A percentile compares a stretch with the other conserved stretches of the same genome.
These are phyloP conservation scores for Discostella stelligeroides DNA, from an alignment of 108 stramenopile genomes.

Conservation along the genomic window DNA sequence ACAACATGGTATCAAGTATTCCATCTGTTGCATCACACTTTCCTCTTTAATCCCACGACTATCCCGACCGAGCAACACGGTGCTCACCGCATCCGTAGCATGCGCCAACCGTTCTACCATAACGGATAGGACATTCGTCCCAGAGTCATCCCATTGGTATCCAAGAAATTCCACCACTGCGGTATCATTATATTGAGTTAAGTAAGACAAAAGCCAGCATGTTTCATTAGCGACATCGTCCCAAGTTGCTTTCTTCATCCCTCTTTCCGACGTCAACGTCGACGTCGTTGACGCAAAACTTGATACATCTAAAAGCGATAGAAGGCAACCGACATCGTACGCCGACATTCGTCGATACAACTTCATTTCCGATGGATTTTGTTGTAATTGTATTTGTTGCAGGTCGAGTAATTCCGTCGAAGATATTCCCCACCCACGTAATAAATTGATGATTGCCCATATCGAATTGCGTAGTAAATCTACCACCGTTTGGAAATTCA, in stretches of 20 bases:
- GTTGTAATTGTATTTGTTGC: background rate
- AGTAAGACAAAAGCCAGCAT: conserved; percentile 38
- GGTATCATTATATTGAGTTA: conserved; percentile 17
- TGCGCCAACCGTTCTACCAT: conserved; percentile 3
- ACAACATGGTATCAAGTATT: conserved; percentile 26
- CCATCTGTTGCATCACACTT: background rate
- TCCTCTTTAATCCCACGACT: background rate
- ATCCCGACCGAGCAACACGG: background rate
- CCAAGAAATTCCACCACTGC: conserved; percentile 15
- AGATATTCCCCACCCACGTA: conserved; percentile 13
- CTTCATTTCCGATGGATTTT: too few relatives aligned
- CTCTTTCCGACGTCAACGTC: background rate
- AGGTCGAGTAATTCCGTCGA: conserved; percentile 1
- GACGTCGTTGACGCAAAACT: background rate
- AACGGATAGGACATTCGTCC: background rate
- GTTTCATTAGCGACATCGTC: conserved; percentile 40
- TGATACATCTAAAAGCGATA: background rate
- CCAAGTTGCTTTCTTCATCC: conserved; percentile 1
- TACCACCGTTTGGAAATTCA: background rate
- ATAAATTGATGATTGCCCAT: conserved; percentile 34
- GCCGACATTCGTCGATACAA: conserved; percentile 8
- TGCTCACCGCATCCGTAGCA: conserved; percentile 24
- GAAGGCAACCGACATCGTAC: background rate
- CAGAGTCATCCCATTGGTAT: background rate
- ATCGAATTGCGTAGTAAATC: conserved; percentile 31